Evolutionary conservation across 495 filamentous ascomycete species (phyloP).

Genomic region (Neurospora tetrasperma): DNA sequence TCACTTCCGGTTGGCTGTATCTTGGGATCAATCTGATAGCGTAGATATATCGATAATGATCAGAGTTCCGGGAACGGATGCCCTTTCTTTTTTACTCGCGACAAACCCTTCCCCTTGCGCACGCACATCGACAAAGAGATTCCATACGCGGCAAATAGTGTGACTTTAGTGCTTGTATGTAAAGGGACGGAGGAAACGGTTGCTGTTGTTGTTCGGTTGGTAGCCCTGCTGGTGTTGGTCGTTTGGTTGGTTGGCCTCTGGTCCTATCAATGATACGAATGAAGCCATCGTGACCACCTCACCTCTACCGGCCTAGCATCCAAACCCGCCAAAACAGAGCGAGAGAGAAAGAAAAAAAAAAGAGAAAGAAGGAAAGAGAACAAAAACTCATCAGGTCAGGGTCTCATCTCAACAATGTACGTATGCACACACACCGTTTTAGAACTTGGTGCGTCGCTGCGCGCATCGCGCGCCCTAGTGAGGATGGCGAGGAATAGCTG

Average conservation of each 20-base stretch:
- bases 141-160: not conserved
- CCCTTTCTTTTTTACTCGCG: not conserved
- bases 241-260: conserved; percentile 3
- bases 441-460: not conserved
- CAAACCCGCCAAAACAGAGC: not conserved
- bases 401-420: not conserved
- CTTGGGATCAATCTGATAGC: not conserved
- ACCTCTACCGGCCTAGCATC: not conserved
- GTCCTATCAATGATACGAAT: not conserved
- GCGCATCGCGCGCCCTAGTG: not conserved
- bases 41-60: not conserved
- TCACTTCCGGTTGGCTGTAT: not conserved
- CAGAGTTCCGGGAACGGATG: not conserved
- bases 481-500: not conserved
- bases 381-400: conserved; percentile 5
- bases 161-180: not conserved
- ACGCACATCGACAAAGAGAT: not conserved
- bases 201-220: not conserved
- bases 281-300: not conserved
- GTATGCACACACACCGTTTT: not conserved
- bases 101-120: not conserved
- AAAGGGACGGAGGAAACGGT: not conserved
- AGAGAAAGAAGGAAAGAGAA: not conserved
- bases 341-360: not conserved
- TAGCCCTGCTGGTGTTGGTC: not conserved